These are phyloP conservation scores for Colletotrichum falcatum DNA, from an alignment of 2,329 filamentous ascomycete species.

Conservation along the genomic window DNA sequence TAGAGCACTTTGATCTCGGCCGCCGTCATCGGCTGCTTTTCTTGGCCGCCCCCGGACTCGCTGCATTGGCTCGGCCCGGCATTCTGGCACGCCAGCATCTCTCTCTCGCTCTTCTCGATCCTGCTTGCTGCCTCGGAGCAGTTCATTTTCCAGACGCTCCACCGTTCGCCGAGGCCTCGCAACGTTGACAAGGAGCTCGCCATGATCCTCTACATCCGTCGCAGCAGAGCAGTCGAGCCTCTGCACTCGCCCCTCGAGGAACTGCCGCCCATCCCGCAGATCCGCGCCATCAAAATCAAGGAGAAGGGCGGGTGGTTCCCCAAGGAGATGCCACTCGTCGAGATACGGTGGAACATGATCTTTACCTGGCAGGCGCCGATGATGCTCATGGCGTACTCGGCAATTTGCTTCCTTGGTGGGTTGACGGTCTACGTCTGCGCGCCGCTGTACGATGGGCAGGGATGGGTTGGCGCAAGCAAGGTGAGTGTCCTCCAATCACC, in stretches of 20 bases:
- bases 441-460: conserved; percentile 43
- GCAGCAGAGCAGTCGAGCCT: conserved; percentile 26
- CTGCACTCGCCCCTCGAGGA: conserved; percentile 35
- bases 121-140: conserved; percentile 46
- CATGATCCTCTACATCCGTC: conserved; percentile 42
- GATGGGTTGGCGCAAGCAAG: conserved; percentile 40
- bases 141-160: conserved; percentile 46
- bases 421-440: conserved; percentile 44
- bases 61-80: conserved; percentile 45
- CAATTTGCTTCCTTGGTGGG: conserved; percentile 44
- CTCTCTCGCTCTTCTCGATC: conserved; percentile 46
- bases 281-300: conserved; percentile 32
- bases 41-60: conserved; percentile 43
- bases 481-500: conserved; percentile 25
- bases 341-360: conserved; percentile 47
- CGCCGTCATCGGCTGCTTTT: conserved; percentile 47
- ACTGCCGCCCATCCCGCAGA: conserved; percentile 37
- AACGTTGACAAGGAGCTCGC: conserved; percentile 38
- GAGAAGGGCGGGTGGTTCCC: conserved; percentile 38
- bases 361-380: conserved; percentile 49
- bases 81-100: conserved; percentile 45
- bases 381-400: conserved; percentile 46
- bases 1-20: conserved; percentile 45
- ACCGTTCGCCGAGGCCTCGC: conserved; percentile 36
- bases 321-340: conserved; percentile 37